Base-by-base conservation (phyloP, 116 monocot species). In the Zostera marina region DNA sequence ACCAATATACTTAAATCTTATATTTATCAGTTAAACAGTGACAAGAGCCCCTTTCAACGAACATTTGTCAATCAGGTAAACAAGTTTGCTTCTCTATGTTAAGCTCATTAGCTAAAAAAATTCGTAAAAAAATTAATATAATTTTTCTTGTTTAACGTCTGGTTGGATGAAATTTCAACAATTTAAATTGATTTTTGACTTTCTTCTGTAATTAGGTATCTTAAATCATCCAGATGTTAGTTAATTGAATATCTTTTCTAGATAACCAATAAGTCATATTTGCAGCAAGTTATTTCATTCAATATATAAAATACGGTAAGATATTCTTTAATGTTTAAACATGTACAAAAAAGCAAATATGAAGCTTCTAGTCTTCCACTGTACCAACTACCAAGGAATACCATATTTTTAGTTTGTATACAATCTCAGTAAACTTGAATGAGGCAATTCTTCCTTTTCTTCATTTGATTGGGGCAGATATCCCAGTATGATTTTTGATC, bases 21-120 rank as follows among this genome's bases (percentile, higher is more conserved):
- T 21, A 66, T 74, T 52, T 66, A 52, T 41, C 88, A 98, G 96
- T 66, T 98, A 70, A 98, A 98, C 78, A 71, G 74, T 42, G 96
- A 98, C 58, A 98, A 83, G 65, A 98, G 96, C 73, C 96, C 96
- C 32, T 98, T 98, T 70, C 96, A 98, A 62, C 70, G 83, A 54
- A 90, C 82, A 70, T 98, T 98, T 73, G 96, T 83, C 40, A 89
- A 90, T 57, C 96, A 98, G 96, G 96, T 81, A 68, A 41, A 58
- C 47, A 23, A 39, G n/a, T 56, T 38, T 56, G 38, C 56, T 32
- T 56, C 39, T 13, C 39, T 17, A 16, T n/a, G 26, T 15, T 25
- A 11, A 7, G 26, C 32, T 55, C 55, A 32, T n/a, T 32, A 32
- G 32, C 32, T 32, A 32, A 32, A 3, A 3, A 3, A 3, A 5